Evolutionary conservation across 768 basidiomycete species (phyloP).

Genomic region (Lyophyllum decastes): DNA sequence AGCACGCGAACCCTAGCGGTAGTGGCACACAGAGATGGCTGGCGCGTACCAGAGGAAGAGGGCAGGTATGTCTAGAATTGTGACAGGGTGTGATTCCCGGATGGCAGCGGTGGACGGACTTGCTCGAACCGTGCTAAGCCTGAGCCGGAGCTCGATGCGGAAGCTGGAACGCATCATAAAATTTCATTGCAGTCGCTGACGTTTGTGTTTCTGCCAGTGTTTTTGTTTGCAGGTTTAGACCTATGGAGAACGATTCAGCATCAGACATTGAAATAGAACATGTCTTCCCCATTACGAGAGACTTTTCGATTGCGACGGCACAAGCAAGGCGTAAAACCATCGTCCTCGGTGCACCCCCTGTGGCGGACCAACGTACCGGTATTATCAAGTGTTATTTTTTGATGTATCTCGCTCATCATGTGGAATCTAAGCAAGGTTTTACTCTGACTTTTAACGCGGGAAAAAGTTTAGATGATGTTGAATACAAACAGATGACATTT

Average conservation of each 20-base stretch:
- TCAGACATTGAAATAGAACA: constrained; percentile 46
- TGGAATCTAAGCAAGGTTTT: constrained; percentile 39
- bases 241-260: constrained; percentile 20
- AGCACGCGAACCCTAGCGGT: constrained; percentile 47
- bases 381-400: not conserved
- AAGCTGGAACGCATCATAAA: too few relatives aligned
- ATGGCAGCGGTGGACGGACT: not conserved
- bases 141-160: too few relatives aligned
- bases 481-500: constrained; percentile 39
- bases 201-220: constrained; percentile 33
- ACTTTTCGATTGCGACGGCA: constrained; percentile 56
- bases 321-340: constrained; percentile 46
- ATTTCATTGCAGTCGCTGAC: constrained; percentile 5
- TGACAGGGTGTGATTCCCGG: not conserved
- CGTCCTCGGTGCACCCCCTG: constrained; percentile 28
- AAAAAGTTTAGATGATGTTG: constrained; percentile 25
- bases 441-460: constrained; percentile 53
- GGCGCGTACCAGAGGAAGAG: constrained; percentile 47
- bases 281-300: constrained; percentile 57
- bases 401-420: not conserved
- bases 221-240: constrained; percentile 46
- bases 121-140: not conserved
- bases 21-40: constrained; percentile 46
- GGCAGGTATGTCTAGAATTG: constrained; percentile 44
- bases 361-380: constrained; percentile 1